These are phyloP conservation scores for Rubroboletus satanas DNA, from an alignment of 768 basidiomycete genomes.

Conservation along the genomic window DNA sequence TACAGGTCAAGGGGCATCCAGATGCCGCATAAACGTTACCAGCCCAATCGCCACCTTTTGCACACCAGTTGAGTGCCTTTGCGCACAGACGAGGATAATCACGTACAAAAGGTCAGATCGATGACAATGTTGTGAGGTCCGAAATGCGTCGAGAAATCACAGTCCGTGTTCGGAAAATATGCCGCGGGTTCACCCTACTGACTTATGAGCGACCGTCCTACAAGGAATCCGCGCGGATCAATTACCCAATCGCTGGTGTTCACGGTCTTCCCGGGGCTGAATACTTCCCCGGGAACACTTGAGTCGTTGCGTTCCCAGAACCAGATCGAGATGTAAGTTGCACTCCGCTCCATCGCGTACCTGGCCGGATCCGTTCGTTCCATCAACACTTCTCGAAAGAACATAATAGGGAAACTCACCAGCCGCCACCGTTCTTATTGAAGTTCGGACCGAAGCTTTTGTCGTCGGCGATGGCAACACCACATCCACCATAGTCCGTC, in stretches of 20 bases:
- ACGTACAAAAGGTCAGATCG: slow-evolving; percentile 14
- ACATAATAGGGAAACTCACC: slow-evolving; percentile 9
- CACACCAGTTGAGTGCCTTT: slow-evolving; percentile 6
- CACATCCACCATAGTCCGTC: slow-evolving; percentile 30
- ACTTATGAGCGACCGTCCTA: not conserved
- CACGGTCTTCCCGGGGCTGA: slow-evolving; percentile 11
- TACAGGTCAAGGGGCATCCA: slow-evolving; percentile 26
- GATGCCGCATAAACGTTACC: slow-evolving; percentile 16
- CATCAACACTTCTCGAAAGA: not conserved
- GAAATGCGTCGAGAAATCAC: slow-evolving; percentile 53
- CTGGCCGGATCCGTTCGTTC: slow-evolving; percentile 3
- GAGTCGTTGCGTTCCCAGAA: slow-evolving; percentile 35
- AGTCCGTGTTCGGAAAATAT: slow-evolving; percentile 57
- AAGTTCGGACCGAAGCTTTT: slow-evolving; percentile 33
- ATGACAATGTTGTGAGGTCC: slow-evolving; percentile 48
- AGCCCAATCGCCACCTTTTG: slow-evolving; percentile 24
- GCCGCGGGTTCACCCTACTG: slow-evolving; percentile 54
- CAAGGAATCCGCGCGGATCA: not conserved
- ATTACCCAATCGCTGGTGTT: slow-evolving; percentile 20
- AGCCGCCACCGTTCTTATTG: slow-evolving; percentile 33
- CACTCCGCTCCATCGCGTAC: slow-evolving; percentile 34
- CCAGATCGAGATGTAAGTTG: slow-evolving; percentile 34
- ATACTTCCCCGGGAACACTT: slow-evolving; percentile 33
- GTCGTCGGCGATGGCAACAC: slow-evolving; percentile 19
- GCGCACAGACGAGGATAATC: not conserved